Conservation (phyloP, 2,329 filamentous ascomycete species). For the Fusarium verticillioides region DNA sequence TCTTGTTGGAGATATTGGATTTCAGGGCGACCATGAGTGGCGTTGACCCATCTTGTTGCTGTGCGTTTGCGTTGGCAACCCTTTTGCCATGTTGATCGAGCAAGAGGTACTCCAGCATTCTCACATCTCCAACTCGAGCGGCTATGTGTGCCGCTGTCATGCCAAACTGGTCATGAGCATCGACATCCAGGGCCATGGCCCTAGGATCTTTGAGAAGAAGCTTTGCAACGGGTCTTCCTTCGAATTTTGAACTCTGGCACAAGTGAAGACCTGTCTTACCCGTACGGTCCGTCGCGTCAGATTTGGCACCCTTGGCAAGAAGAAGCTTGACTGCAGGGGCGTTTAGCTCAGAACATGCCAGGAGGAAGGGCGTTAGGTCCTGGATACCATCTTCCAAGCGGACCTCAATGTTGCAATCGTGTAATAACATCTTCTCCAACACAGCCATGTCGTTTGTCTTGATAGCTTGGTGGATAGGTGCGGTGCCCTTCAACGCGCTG, state of each 20-base stretch:
- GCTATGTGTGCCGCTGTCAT: neutral
- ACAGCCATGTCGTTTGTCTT: neutral
- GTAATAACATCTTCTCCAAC: neutral
- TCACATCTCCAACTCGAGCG: neutral
- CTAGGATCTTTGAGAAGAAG: neutral
- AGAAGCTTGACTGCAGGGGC: accelerated
- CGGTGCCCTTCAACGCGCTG: accelerated
- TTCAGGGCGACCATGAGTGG: neutral
- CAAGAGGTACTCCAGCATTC: neutral
- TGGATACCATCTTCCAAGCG: neutral
- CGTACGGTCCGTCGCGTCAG: neutral
- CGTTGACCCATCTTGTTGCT: neutral
- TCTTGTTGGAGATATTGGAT: neutral
- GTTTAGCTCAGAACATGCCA: neutral
- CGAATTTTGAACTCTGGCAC: neutral
- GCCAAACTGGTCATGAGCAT: neutral
- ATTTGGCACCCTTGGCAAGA: neutral
- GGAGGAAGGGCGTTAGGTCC: neutral
- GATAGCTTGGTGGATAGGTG: neutral
- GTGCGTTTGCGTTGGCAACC: neutral
- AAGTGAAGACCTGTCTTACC: neutral
- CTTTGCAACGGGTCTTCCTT: neutral
- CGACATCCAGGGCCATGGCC: neutral
- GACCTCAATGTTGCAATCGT: neutral
- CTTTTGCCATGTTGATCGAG: neutral